Base-by-base conservation (phyloP, 2,329 filamentous ascomycete species). In the Neofusicoccum parvum region DNA sequence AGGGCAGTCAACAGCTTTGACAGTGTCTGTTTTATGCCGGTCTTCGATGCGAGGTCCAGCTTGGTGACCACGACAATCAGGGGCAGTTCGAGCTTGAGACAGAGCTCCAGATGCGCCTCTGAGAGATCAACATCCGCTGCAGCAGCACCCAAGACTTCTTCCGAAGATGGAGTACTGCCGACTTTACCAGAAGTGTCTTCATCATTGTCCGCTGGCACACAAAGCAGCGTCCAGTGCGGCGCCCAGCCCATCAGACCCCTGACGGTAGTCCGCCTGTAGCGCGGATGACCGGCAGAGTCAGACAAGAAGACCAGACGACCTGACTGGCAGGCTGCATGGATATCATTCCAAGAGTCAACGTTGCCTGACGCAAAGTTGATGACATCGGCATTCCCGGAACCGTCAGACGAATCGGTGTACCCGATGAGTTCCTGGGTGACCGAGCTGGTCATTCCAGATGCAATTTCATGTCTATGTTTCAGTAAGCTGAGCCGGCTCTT, bases 241-340 rank as follows among this genome's bases (percentile, higher is more conserved):
- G 92, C 91, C 94, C 95, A 98, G 51, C 94, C 95, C 68, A 99
- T 86, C n/a, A 99, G 82, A 0, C 94, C 93, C 67, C 94, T 87
- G 62, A 98, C 83, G 2, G 92, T 94, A 5, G 94, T 98, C 65
- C 95, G 89, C 54, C 93, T 87, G 77, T 95, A 99, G 50, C 93
- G 88, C 43, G 94, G 90, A 69, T 96, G 92, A 0, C 95, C 95
- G 15, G 94, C 94, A 51, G 94, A 96, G 77, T 99, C 95, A 0
- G 93, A 92, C 6, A 98, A 82, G 70, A 97, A 94, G 5, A 95
- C 92, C 3, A 99, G 80, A 20, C 94, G 88, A 2, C 90, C 92
- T 66, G 84, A 80, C 67, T 89, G 87, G 0, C 92, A 87, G 56
- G 88, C 86, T 43, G 91, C 89, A 75, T 99, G 95, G 62, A 98